phyloP scores from a whole-genome alignment of 352 stramenopile genomes.

The Pythium aristosporum region DNA sequence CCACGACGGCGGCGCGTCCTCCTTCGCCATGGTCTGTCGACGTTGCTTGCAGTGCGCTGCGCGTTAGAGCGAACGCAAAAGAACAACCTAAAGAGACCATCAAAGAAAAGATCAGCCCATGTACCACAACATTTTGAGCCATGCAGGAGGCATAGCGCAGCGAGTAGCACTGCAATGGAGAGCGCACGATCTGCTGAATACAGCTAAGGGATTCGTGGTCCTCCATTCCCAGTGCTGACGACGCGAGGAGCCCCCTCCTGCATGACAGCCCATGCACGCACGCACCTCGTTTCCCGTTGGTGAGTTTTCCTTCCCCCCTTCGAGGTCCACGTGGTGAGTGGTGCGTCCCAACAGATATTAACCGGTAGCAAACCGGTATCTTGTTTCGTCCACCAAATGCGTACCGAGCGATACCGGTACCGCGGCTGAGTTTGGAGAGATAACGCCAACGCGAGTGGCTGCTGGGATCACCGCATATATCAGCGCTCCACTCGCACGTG shows the following conservation, averaged over 20 bases:
- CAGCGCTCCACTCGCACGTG: no score
- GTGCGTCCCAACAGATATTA: background rate
- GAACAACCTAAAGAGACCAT: slow-evolving; percentile 6
- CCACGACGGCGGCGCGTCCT: slow-evolving; percentile 30
- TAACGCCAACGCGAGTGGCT: no score
- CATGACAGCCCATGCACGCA: background rate
- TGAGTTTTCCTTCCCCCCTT: background rate
- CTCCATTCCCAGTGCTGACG: background rate
- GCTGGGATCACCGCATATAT: no score
- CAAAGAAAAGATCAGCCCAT: background rate
- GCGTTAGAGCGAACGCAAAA: slow-evolving; percentile 4
- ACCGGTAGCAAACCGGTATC: slow-evolving; percentile 3
- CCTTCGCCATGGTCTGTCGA: slow-evolving; percentile 25
- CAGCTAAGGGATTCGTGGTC: no score
- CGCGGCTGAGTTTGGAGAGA: no score
- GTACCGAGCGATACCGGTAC: no score
- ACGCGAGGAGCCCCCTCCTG: background rate
- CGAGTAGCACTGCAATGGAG: slow-evolving; percentile 3
- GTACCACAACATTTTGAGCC: background rate
- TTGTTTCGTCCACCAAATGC: background rate
- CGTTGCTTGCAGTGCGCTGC: background rate
- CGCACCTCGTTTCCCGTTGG: slow-evolving; percentile 15
- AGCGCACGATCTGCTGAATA: background rate
- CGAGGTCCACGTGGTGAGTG: slow-evolving; percentile 10
- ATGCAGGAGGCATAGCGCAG: background rate